A percentile compares a stretch with the other conserved stretches of the same genome.
Evolutionary conservation across 2,329 filamentous ascomycete species (phyloP).

Genomic region (Venturia aucupariae): DNA sequence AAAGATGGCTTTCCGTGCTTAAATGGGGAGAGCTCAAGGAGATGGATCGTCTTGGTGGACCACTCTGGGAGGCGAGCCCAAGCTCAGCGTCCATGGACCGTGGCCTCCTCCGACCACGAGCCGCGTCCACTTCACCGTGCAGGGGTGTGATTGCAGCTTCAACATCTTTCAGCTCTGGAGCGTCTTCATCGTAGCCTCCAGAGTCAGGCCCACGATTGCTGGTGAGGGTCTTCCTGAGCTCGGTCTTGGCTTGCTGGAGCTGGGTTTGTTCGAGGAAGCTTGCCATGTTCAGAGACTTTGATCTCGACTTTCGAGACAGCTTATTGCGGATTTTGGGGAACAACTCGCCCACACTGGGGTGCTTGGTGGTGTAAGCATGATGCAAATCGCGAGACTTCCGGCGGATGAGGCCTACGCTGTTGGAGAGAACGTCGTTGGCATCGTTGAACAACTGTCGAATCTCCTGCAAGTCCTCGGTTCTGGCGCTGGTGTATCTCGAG

Average conservation of each 20-base stretch:
- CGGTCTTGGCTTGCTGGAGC: conserved; percentile 7
- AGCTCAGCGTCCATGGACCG: neutral
- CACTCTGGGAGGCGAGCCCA: neutral
- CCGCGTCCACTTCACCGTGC: neutral
- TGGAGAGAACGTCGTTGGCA: neutral
- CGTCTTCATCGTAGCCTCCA: conserved; percentile 14
- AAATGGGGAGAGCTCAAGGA: conserved; percentile 2
- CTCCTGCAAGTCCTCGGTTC: conserved; percentile 14
- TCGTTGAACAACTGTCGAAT: conserved; percentile 11
- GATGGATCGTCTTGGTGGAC: neutral
- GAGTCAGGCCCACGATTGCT: conserved; percentile 6
- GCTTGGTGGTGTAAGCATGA: conserved; percentile 4
- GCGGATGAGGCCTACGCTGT: neutral
- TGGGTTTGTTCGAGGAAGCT: conserved; percentile 4
- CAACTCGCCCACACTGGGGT: conserved; percentile 7
- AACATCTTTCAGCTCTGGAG: conserved; percentile 1
- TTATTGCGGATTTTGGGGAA: conserved; percentile 9
- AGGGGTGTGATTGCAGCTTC: conserved; percentile 1
- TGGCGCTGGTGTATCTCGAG: conserved; percentile 11
- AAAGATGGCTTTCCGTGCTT: neutral
- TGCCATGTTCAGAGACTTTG: conserved; percentile 8
- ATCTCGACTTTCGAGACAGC: conserved; percentile 3
- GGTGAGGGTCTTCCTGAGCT: conserved; percentile 13
- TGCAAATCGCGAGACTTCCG: conserved; percentile 3
- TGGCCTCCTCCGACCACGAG: neutral